A percentile compares a stretch with the other conserved stretches of the same genome.
phyloP scores from a whole-genome alignment of 305 asterid species.

The Fraxinus latifolia region DNA sequence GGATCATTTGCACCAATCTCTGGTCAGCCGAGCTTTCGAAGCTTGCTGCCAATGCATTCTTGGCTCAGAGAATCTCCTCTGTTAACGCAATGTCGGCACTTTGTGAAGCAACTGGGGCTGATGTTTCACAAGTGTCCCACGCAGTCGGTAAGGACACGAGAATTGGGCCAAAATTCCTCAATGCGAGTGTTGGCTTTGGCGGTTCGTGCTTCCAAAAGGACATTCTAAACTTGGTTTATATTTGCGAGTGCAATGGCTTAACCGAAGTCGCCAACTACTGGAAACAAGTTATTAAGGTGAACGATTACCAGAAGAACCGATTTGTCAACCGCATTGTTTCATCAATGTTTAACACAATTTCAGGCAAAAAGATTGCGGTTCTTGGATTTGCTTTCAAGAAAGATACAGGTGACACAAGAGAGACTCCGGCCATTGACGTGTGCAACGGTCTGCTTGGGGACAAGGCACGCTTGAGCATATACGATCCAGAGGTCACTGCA shows the following conservation, averaged over 20 bases:
- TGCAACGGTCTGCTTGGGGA: constrained; percentile 52
- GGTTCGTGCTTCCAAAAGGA: constrained; percentile 53
- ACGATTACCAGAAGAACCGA: constrained; percentile 48
- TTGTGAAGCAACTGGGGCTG: constrained; percentile 52
- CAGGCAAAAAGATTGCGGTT: constrained; percentile 41
- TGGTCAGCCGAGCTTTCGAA: constrained; percentile 54
- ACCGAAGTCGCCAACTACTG: constrained; percentile 54
- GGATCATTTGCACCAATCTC: constrained; percentile 41
- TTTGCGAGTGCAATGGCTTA: constrained; percentile 56
- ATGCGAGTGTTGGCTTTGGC: constrained; percentile 55
- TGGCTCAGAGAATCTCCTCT: constrained; percentile 48
- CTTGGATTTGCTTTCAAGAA: constrained; percentile 48
- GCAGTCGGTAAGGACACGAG: constrained; percentile 51
- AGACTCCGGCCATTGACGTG: constrained; percentile 55
- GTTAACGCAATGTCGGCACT: constrained; percentile 48
- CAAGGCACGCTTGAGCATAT: constrained; percentile 44
- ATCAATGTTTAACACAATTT: constrained; percentile 47
- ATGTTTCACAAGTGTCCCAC: constrained; percentile 39
- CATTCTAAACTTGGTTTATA: constrained; percentile 47
- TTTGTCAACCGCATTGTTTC: constrained; percentile 38
- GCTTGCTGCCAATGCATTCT: constrained; percentile 48
- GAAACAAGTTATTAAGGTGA: constrained; percentile 57
- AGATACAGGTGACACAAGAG: constrained; percentile 53
- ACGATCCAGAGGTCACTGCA: constrained; percentile 49
- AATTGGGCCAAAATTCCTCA: constrained; percentile 54